phyloP scores from a whole-genome alignment of 306 rosid genomes.

The Ormosia semicastrata region DNA sequence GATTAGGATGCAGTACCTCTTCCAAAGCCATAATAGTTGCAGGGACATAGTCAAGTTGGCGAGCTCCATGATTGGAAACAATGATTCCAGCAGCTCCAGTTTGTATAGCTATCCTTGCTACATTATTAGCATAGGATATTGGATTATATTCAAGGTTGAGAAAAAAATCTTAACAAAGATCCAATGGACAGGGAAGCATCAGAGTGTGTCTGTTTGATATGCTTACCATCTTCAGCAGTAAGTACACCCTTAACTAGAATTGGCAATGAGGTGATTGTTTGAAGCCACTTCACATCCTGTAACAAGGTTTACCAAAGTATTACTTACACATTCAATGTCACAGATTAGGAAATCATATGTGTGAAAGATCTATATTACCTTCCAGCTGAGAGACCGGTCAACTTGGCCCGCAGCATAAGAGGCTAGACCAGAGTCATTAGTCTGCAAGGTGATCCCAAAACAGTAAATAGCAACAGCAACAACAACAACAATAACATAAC shows the following conservation, averaged over 20 bases:
- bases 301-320: conserved; percentile 16
- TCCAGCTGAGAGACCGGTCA: conserved; percentile 86
- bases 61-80: conserved; percentile 98
- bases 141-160: not conserved
- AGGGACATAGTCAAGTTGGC: conserved; percentile 97
- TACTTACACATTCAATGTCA: conserved; percentile 19
- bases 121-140: conserved; percentile 9
- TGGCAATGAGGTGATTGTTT: conserved; percentile 86
- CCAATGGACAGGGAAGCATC: not conserved
- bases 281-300: conserved; percentile 96
- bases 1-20: conserved; percentile 54
- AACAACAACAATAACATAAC: not conserved
- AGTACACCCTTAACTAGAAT: conserved; percentile 88
- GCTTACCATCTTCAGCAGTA: conserved; percentile 86
- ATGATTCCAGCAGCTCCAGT: conserved; percentile 85
- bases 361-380: conserved; percentile 45
- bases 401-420: conserved; percentile 69
- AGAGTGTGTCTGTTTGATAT: not conserved
- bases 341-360: not conserved
- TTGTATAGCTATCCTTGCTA: conserved; percentile 77
- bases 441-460: conserved; percentile 44
- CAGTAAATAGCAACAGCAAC: not conserved
- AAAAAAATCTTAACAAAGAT: not conserved
- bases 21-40: conserved; percentile 85
- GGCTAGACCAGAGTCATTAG: conserved; percentile 73